A percentile compares a stretch with the other conserved stretches of the same genome.
Evolutionary conservation across 352 stramenopile genomes (phyloP).

Genomic region (Globisporangium mamillatum): DNA sequence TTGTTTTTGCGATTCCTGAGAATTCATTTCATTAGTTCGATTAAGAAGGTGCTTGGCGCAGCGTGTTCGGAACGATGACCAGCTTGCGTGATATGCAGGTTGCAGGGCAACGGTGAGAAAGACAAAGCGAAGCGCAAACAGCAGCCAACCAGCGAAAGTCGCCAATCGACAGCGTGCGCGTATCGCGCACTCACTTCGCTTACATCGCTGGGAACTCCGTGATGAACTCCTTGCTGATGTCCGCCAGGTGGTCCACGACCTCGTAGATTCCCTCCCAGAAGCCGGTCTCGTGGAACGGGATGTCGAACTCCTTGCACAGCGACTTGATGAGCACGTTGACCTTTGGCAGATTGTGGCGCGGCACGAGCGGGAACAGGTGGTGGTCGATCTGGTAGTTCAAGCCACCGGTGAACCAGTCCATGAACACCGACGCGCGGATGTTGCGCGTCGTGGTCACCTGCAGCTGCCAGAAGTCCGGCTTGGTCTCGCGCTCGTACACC

Average conservation of each 20-base stretch:
- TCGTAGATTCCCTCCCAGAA: conserved; percentile 93
- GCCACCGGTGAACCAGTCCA: conserved; percentile 98
- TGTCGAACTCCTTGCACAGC: conserved; percentile 96
- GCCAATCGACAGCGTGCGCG: neutral
- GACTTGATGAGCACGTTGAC: conserved; percentile 94
- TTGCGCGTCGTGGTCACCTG: conserved; percentile 98
- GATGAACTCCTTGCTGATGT: conserved; percentile 94
- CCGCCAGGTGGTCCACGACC: conserved; percentile 92
- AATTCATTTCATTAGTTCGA: conserved; percentile 5
- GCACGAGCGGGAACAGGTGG: conserved; percentile 97
- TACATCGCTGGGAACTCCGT: conserved; percentile 98
- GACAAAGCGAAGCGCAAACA: neutral
- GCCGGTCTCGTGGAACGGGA: conserved; percentile 95
- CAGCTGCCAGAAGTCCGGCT: conserved; percentile 98
- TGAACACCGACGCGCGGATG: conserved; percentile 91
- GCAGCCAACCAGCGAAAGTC: neutral
- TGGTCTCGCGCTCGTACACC: conserved; percentile 93
- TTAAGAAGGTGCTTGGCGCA: conserved; percentile 5
- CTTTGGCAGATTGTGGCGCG: conserved; percentile 94
- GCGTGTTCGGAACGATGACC: conserved; percentile 10
- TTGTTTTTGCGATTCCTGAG: conserved; percentile 5
- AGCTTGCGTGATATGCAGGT: conserved; percentile 6
- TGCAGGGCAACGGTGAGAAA: conserved; percentile 1
- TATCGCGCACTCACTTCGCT: conserved; percentile 21
- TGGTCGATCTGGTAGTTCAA: conserved; percentile 99